Conservation (phyloP, 768 basidiomycete species). For the Melanogaster broomeanus region DNA sequence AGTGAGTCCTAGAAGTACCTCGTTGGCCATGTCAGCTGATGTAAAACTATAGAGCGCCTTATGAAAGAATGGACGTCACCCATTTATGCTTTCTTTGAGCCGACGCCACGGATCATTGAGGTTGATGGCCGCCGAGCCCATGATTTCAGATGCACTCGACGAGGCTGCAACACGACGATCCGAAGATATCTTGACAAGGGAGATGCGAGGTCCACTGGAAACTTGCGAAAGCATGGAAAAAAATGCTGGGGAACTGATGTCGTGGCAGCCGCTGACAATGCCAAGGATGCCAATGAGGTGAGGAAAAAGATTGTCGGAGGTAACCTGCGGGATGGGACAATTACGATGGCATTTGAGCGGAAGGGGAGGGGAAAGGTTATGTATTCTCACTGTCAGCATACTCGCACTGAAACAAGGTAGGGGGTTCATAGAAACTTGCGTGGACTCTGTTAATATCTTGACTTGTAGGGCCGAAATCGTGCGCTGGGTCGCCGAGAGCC, state of each 20-base stretch:
- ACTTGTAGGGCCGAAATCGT: slow-evolving; percentile 32
- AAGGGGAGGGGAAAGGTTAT: slow-evolving; percentile 31
- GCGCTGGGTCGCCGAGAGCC: slow-evolving; percentile 35
- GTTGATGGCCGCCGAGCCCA: slow-evolving; percentile 16
- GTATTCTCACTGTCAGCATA: slow-evolving; percentile 31
- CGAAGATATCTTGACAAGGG: slow-evolving; percentile 23
- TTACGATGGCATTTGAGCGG: slow-evolving; percentile 28
- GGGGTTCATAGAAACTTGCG: not conserved
- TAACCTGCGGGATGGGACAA: not conserved
- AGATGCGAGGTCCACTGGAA: slow-evolving; percentile 29
- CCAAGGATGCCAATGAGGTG: not conserved
- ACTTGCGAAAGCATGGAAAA: slow-evolving; percentile 28
- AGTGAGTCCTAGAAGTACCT: not conserved
- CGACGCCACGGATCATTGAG: slow-evolving; percentile 15
- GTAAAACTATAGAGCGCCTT: slow-evolving; percentile 10
- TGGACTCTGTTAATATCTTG: no score
- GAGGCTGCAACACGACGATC: slow-evolving; percentile 14
- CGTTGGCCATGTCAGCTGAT: not conserved
- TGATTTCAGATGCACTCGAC: slow-evolving; percentile 24
- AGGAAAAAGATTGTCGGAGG: not conserved
- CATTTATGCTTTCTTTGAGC: slow-evolving; percentile 30
- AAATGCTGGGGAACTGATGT: slow-evolving; percentile 33
- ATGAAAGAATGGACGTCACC: slow-evolving; percentile 28
- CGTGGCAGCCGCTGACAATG: not conserved
- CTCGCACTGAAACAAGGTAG: slow-evolving; percentile 17